Base-by-base conservation (phyloP, 495 filamentous ascomycete species). In the Coniosporium apollinis region DNA sequence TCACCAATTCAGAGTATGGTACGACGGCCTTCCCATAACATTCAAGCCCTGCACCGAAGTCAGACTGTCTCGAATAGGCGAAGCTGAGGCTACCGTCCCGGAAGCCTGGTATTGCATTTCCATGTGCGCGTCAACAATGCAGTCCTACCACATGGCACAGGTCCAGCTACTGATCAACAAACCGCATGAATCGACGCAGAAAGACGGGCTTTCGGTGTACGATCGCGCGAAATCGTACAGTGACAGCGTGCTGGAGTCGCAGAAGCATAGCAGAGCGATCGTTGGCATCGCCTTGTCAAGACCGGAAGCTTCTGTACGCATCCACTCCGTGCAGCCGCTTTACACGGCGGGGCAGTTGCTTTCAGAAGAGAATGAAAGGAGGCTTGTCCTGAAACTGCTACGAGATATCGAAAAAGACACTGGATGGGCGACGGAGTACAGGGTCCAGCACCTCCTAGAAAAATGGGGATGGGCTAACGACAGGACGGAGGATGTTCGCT, bases 351-450 rank as follows among this genome's bases (percentile, higher is more conserved):
- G 72, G 0, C 69, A 74, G 41, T 74, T 68, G 46, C 47, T 76
- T 18, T 60, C 46, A 2, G 66, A 69, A 25, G 38, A 53, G 16
- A 54, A 53, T 4, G 72, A 72, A 44, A 59, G 69, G 2, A 53
- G 60, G 22, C 51, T 63, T 10, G 58, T 73, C 13, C 37, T 74
- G 33, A 56, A 60, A 11, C 50, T 74, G 25, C 45, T 78, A 30
- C 52, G 66, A n/a, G 65, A 61, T 18, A 66, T 76, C 21, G 70
- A 76, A 50, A 40, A 46, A 3, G 72, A 76, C 41, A 55, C 68
- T 9, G 73, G 71, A 15, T 76, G 72, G 73, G 70, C 71, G 1
- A 76, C 67, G 18, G 68, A 72, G 37, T 73, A 76, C 46, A 62
- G 72, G 24, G 65, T 69, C 6, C 52, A 64, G 43, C 62, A 71